Conservation (phyloP, 1,139 yeast genomes). For the Candida buenavistaensis region DNA sequence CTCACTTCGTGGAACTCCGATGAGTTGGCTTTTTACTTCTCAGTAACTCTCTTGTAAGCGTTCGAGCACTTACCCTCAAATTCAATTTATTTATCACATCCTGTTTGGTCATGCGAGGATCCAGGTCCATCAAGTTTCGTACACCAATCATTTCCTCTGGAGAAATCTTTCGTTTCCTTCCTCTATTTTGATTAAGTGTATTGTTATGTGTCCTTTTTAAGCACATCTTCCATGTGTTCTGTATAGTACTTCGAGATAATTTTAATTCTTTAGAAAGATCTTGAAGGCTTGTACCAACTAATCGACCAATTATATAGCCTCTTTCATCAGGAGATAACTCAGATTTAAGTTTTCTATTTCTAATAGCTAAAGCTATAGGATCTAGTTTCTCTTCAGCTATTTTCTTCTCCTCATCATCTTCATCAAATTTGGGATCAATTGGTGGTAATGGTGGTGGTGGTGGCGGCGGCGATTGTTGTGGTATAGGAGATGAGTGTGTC, state of each 20-base stretch:
- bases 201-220: slow-evolving; percentile 4
- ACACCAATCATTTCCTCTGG: slow-evolving; percentile 5
- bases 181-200: slow-evolving; percentile 6
- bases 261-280: slow-evolving; percentile 6
- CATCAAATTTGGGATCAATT: background rate
- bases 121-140: slow-evolving; percentile 1
- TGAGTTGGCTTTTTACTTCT: slow-evolving; percentile 1
- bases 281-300: slow-evolving; percentile 5
- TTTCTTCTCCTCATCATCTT: background rate
- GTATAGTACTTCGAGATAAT: slow-evolving; percentile 5
- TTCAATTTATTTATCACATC: slow-evolving; percentile 4
- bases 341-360: slow-evolving; percentile 4
- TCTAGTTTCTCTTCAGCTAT: slow-evolving; percentile 5
- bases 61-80: slow-evolving; percentile 5
- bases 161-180: slow-evolving; percentile 3
- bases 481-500: background rate
- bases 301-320: slow-evolving; percentile 6
- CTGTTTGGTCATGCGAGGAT: slow-evolving; percentile 3
- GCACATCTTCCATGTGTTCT: slow-evolving; percentile 6
- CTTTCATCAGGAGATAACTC: slow-evolving; percentile 6
- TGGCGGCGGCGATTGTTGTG: background rate
- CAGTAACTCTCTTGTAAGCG: slow-evolving; percentile 4
- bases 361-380: slow-evolving; percentile 4
- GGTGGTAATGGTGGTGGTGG: background rate
- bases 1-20: background rate